Evolutionary conservation across 768 basidiomycete genomes (phyloP).

Genomic region (Lactifluus piperatus): DNA sequence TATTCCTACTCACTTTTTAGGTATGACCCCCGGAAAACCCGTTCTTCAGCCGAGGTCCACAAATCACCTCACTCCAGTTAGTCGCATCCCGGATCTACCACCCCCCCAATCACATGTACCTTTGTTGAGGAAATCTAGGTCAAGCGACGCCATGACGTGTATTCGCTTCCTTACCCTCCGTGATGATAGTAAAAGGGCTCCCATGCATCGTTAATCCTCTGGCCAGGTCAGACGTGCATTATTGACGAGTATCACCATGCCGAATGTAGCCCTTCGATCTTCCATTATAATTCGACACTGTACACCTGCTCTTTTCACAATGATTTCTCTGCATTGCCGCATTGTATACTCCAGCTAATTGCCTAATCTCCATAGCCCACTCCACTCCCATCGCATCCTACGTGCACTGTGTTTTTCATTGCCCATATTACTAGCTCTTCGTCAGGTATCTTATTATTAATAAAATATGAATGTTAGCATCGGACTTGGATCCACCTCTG

Average conservation of each 20-base stretch:
- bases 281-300: slow-evolving; percentile 8
- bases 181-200: slow-evolving; percentile 24
- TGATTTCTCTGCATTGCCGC: neutral
- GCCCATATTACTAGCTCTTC: slow-evolving; percentile 7
- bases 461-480: slow-evolving; percentile 1
- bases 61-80: slow-evolving; percentile 25
- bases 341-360: slow-evolving; percentile 13
- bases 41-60: slow-evolving; percentile 12
- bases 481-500: neutral
- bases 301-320: slow-evolving; percentile 6
- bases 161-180: slow-evolving; percentile 42
- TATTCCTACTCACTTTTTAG: slow-evolving; percentile 17
- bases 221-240: neutral
- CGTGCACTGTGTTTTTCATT: neutral
- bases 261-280: slow-evolving; percentile 5
- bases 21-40: neutral
- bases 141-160: slow-evolving; percentile 38
- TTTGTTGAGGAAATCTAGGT: slow-evolving; percentile 17
- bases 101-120: neutral
- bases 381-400: neutral
- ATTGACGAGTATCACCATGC: neutral
- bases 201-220: neutral
- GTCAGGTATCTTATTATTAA: neutral
- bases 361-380: neutral
- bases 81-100: slow-evolving; percentile 22